Evolutionary conservation across 331 rosid genomes (phyloP).

Genomic region (Acacia pycnantha): DNA sequence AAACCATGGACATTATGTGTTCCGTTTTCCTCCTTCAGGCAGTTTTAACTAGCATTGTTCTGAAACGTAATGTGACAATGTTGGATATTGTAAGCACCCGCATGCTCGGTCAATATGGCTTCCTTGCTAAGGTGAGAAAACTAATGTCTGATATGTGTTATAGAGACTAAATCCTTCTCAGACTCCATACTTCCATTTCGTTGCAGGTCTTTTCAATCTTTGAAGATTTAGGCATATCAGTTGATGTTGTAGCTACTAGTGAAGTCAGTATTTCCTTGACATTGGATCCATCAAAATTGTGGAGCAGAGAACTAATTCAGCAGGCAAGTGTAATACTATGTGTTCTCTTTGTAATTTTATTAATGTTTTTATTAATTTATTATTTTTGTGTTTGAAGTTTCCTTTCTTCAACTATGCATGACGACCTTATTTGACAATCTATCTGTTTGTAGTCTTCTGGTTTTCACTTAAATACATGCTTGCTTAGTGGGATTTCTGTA

Average conservation of each 20-base stretch:
- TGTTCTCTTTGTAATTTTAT: constrained; percentile 21
- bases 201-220: constrained; percentile 83
- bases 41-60: constrained; percentile 83
- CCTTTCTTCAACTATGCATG: neutral
- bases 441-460: neutral
- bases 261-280: constrained; percentile 98
- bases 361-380: constrained; percentile 6
- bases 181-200: constrained; percentile 17
- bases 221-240: constrained; percentile 94
- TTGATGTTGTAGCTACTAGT: constrained; percentile 96
- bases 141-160: neutral
- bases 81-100: constrained; percentile 97
- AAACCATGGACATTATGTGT: constrained; percentile 13
- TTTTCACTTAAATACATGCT: constrained; percentile 14
- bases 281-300: constrained; percentile 92
- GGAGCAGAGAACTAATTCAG: constrained; percentile 98
- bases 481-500: neutral
- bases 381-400: neutral
- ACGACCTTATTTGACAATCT: neutral
- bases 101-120: constrained; percentile 95
- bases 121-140: constrained; percentile 88
- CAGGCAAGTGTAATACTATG: constrained; percentile 66
- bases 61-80: constrained; percentile 90
- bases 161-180: constrained; percentile 13
- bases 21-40: constrained; percentile 59